Evolutionary conservation across 805 yeast species (phyloP), one percentile per base, ranked within the genome.

Genomic region (Tanozyma kutaoensis): DNA sequence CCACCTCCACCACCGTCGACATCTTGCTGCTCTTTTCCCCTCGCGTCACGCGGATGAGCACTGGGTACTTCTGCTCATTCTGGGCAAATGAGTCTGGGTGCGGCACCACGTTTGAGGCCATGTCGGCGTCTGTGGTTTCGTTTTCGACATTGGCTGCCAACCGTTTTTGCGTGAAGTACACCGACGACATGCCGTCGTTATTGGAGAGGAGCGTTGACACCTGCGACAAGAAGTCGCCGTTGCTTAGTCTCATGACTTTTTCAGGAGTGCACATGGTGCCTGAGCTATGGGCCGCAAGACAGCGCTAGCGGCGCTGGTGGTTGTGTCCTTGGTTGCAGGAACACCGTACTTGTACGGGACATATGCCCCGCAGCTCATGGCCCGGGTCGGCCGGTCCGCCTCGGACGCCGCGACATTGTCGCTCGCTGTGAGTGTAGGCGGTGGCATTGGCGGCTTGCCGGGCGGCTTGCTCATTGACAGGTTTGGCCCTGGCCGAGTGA

Each of bases 341-440:
- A 77, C 85, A 3, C 79, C 82, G 0, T 79, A 79, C 39, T 52
- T 76, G 10, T 79, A 72, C 44, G 80, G 86, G 1, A 69, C 72
- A n/a, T 79, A 71, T 43, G 73, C 84, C 1, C 86, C 88, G 2
- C 85, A 78, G 43, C 52, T 79, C 35, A 62, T 76, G 15, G 52
- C 58, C 15, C 52, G 62, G 37, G 69, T 77, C 14, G 63, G 70
- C 1, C 56, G 78, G 15, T 63, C 76, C 0, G 65, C 77, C 0
- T 55, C 70, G 0, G 70, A 69, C 34, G 69, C 84, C 6, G 79
- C 85, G 3, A 62, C 68, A 10, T 56, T 79, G 4, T 71, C 88
- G 0, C 51, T 78, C 20, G 66, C 76, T 0, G 54, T 75, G 14
- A 71, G 66, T 23, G 43, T 76, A 6, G 93, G 93, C 4, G 58